Base-by-base conservation (phyloP, 2,329 filamentous ascomycete genomes). In the Arthrinium phaeospermum region DNA sequence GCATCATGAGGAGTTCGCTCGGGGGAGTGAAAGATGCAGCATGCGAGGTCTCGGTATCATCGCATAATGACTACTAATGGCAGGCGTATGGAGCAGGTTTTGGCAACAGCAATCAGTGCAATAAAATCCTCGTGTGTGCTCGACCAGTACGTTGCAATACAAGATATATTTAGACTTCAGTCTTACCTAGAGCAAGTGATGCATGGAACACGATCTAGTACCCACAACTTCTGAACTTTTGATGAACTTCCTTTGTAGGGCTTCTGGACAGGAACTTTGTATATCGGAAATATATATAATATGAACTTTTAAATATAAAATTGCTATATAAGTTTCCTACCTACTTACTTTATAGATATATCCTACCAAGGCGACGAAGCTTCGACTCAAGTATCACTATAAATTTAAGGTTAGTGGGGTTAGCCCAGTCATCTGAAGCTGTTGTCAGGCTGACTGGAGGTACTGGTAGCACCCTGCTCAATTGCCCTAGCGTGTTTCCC, bases 1-100 rank as follows among this genome's bases (percentile, higher is more conserved):
- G 72, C 73, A 75, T 76, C 14, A 75, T 34, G n/a, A 51, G 19
- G 14, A 44, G 47, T 51, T 16, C 34, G n/a, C 47, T 49, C 13
- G 41, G n/a, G 47, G n/a, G 44, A 68, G 41, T 27, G 44, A 37
- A 22, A 45, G 41, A 68, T 30, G 67, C 44, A 47, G 41, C 8
- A 64, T 14, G 46, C 67, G n/a, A 68, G 24, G 30, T 47, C 30
- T 68, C 24, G 41, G 22, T 22, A 37, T 41, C 67, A 64, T 30
- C 30, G 16, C 44, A 53, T 68, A 47, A 68, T 49, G 57, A 68
- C 57, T 67, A 71, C 57, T 67, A 71, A 37, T 57, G n/a, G 41
- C 41, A 67, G 34, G 19, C 22, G 37, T 51, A 37, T 22, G 49
- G 16, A 71, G 49, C 51, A 57, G 69, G 14, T 27, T 30, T 61